Evolutionary conservation across 768 basidiomycete species (phyloP).

Genomic region (Myochromella boudieri): DNA sequence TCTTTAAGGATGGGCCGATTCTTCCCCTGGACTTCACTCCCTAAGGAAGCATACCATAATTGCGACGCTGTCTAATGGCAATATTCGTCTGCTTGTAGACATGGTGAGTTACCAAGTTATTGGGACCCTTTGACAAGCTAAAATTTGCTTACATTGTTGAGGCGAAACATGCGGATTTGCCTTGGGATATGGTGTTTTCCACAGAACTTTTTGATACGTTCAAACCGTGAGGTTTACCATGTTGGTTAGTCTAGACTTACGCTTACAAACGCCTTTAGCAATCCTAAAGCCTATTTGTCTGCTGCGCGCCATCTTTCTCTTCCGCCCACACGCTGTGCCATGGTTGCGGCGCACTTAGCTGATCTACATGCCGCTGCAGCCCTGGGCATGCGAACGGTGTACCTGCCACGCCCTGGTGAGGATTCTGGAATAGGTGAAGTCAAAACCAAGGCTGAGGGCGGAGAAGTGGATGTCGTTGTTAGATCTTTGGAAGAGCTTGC

Average conservation of each 20-base stretch:
- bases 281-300: conserved; percentile 50
- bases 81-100: conserved; percentile 57
- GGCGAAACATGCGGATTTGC: conserved; percentile 62
- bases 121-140: not conserved
- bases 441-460: conserved; percentile 50
- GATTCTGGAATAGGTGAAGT: conserved; percentile 19
- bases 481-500: conserved; percentile 53
- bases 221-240: conserved; percentile 53
- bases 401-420: conserved; percentile 51
- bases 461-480: conserved; percentile 58
- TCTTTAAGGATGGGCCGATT: conserved; percentile 58
- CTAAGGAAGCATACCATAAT: conserved; percentile 54
- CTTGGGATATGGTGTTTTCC: conserved; percentile 66
- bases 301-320: conserved; percentile 50
- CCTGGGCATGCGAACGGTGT: conserved; percentile 58
- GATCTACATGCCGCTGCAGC: conserved; percentile 55
- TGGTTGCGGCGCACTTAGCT: conserved; percentile 64
- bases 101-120: conserved; percentile 39
- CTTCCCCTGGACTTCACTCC: conserved; percentile 43
- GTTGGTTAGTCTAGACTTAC: not conserved
- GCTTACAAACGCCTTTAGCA: conserved; percentile 28
- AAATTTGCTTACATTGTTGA: conserved; percentile 21
- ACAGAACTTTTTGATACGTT: conserved; percentile 58
- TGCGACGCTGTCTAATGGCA: conserved; percentile 63
- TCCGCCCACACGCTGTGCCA: conserved; percentile 48